Conservation (phyloP, 2,329 filamentous ascomycete species). For the Hypoxylon sp. region DNA sequence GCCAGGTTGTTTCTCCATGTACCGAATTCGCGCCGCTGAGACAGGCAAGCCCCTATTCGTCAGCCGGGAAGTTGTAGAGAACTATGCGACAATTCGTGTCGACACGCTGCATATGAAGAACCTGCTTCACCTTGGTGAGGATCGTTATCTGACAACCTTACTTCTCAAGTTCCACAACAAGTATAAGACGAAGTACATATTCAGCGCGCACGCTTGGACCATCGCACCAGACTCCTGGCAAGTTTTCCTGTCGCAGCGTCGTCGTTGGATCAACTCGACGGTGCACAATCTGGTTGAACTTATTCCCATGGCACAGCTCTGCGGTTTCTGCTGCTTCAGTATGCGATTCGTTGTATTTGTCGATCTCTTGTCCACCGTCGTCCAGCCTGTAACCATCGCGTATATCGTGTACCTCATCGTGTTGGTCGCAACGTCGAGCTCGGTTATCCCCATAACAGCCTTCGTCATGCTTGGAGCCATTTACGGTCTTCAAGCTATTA, state of each 20-base stretch:
- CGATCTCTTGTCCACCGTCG: slow-evolving; percentile 89
- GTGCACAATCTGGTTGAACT: slow-evolving; percentile 98
- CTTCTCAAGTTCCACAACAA: slow-evolving; percentile 91
- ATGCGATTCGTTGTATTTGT: slow-evolving; percentile 99
- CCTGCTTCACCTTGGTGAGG: slow-evolving; percentile 93
- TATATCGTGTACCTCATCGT: slow-evolving; percentile 94
- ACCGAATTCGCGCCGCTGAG: slow-evolving; percentile 93
- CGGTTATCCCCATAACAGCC: slow-evolving; percentile 81
- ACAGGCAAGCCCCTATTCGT: slow-evolving; percentile 97
- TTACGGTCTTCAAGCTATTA: slow-evolving; percentile 95
- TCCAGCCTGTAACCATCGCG: slow-evolving; percentile 89
- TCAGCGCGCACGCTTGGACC: slow-evolving; percentile 93
- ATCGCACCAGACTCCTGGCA: slow-evolving; percentile 94
- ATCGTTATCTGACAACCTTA: slow-evolving; percentile 95
- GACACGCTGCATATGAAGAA: slow-evolving; percentile 99
- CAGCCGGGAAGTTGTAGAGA: slow-evolving; percentile 88
- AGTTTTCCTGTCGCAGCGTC: slow-evolving; percentile 97
- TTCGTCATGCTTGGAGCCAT: slow-evolving; percentile 95
- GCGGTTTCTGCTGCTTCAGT: slow-evolving; percentile 99
- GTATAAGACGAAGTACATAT: slow-evolving; percentile 99
- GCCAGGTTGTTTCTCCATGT: slow-evolving; percentile 99
- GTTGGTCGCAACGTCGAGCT: slow-evolving; percentile 70
- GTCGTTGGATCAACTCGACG: slow-evolving; percentile 99
- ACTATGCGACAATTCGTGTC: slow-evolving; percentile 92
- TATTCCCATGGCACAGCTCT: slow-evolving; percentile 91